Conservation (phyloP, 2,329 filamentous ascomycete species). For the Chaetomiaceae sp. region DNA sequence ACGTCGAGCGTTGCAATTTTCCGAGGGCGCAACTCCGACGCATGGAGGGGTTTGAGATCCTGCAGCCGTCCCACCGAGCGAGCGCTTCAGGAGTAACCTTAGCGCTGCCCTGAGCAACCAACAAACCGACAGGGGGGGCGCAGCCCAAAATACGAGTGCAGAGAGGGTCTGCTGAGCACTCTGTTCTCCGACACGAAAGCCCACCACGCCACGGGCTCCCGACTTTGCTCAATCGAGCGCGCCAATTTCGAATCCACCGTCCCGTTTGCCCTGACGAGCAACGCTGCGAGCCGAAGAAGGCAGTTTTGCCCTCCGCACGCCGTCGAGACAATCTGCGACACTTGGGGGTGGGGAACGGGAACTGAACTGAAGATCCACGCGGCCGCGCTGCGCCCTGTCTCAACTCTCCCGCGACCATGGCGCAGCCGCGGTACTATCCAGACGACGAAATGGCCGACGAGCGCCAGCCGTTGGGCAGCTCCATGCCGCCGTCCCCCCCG, state of each 20-base stretch:
- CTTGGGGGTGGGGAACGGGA: conserved; percentile 2
- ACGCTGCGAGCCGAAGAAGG: not conserved
- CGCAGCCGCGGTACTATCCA: conserved; percentile 19
- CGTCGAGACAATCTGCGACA: conserved; percentile 8
- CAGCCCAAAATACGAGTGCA: conserved; percentile 10
- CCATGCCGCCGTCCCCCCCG: conserved; percentile 3
- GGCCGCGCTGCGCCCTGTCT: conserved; percentile 10
- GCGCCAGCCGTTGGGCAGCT: conserved; percentile 18
- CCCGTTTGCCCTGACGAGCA: not conserved
- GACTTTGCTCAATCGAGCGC: not conserved
- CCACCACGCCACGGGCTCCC: conserved; percentile 1
- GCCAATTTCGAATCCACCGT: not conserved
- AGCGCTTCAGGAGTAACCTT: not conserved
- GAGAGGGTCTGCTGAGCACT: not conserved
- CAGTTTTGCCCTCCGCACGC: not conserved
- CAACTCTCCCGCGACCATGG: conserved; percentile 14
- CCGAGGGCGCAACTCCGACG: too few relatives aligned
- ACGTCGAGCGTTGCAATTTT: too few relatives aligned
- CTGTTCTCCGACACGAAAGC: conserved; percentile 6
- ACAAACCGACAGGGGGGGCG: conserved; percentile 4
- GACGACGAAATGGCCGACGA: conserved; percentile 20
- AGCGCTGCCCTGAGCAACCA: too few relatives aligned
- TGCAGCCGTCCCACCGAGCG: too few relatives aligned
- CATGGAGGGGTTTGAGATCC: too few relatives aligned
- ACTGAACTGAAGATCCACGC: not conserved